Conservation (phyloP, 305 asterid species). For the Fraxinus sp. region DNA sequence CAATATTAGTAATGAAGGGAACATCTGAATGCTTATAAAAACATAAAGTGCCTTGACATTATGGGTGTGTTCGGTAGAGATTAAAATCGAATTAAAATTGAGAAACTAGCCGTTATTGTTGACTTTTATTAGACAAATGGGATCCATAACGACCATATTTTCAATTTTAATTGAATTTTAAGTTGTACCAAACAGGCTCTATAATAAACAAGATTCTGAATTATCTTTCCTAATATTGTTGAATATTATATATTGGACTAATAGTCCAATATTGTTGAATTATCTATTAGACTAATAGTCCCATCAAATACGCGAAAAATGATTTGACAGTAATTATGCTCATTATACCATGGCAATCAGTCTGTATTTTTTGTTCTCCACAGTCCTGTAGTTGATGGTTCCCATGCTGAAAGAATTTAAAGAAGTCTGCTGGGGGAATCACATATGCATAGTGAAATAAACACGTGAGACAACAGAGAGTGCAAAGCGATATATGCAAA, state of each 20-base stretch:
- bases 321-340: not conserved
- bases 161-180: no score
- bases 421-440: constrained; percentile 42
- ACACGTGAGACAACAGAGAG: not conserved
- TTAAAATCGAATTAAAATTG: no score
- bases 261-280: not conserved
- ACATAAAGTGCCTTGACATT: not conserved
- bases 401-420: constrained; percentile 58
- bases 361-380: constrained; percentile 49
- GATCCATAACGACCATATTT: no score
- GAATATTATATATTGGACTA: not conserved
- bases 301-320: not conserved
- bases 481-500: not conserved
- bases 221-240: not conserved
- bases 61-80: no score
- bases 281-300: not conserved
- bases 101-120: no score
- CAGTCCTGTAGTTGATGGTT: constrained; percentile 51
- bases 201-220: not conserved
- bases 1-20: constrained; percentile 22
- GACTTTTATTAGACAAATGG: no score
- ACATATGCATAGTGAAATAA: constrained; percentile 1
- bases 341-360: constrained; percentile 57
- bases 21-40: constrained; percentile 6
- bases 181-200: no score